phyloP scores from a whole-genome alignment of 2,329 filamentous ascomycete genomes.

The Knufia petricola region DNA sequence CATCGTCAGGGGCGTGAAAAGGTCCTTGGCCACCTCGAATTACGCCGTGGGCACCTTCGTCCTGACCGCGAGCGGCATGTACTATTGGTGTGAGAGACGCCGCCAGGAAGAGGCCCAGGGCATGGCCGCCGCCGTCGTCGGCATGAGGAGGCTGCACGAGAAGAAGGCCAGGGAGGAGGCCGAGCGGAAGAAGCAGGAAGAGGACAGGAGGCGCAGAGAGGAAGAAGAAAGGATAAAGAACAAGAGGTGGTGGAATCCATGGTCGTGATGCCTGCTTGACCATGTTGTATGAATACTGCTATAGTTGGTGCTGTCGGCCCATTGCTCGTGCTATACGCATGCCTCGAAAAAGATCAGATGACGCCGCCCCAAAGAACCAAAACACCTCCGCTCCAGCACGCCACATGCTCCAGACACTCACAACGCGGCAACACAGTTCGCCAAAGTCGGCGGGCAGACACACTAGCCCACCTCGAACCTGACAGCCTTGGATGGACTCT shows the following conservation, averaged over 20 bases:
- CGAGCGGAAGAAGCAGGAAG: constrained; percentile 28
- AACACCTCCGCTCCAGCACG: no score
- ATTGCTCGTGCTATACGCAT: no score
- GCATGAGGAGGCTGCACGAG: constrained; percentile 63
- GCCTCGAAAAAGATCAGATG: no score
- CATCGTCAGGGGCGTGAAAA: constrained; percentile 46
- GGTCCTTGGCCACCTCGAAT: constrained; percentile 44
- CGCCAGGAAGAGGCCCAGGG: constrained; percentile 66
- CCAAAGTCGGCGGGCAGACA: constrained; percentile 26
- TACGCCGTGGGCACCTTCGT: constrained; percentile 77
- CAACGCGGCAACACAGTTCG: background rate
- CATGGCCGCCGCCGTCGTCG: constrained; percentile 77
- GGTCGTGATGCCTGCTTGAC: constrained; percentile 26
- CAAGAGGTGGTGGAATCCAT: constrained; percentile 39
- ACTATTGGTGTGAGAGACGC: constrained; percentile 74
- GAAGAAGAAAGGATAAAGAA: constrained; percentile 23
- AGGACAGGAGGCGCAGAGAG: constrained; percentile 22
- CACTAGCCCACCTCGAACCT: constrained; percentile 23
- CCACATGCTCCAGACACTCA: background rate
- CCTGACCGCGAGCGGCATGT: constrained; percentile 58
- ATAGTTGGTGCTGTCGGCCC: background rate
- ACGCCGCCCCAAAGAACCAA: no score
- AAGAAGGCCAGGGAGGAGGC: constrained; percentile 48
- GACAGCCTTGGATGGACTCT: constrained; percentile 6
- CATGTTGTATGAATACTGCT: background rate